Conservation (phyloP, 2,329 filamentous ascomycete genomes). For the Corinectria fuckeliana region DNA sequence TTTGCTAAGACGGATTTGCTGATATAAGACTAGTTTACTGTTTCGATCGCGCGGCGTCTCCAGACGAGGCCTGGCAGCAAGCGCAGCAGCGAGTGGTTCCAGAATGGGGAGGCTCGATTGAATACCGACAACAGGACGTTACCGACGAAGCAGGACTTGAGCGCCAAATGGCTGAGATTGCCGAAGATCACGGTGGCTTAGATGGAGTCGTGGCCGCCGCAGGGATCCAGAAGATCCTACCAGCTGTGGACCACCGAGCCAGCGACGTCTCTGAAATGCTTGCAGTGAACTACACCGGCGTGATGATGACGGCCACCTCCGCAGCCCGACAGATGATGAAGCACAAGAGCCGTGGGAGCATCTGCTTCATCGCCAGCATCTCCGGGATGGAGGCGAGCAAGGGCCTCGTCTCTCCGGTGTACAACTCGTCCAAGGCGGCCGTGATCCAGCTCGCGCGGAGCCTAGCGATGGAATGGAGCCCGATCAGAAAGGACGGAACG, state of each 20-base stretch:
- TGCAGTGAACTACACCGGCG: conserved; percentile 71
- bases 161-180: conserved; percentile 64
- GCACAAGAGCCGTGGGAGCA: conserved; percentile 59
- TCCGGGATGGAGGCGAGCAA: conserved; percentile 59
- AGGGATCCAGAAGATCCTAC: conserved; percentile 71
- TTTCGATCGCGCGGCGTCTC: conserved; percentile 58
- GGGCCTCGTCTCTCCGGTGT: conserved; percentile 70
- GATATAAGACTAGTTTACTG: conserved; percentile 56
- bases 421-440: conserved; percentile 71
- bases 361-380: conserved; percentile 65
- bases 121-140: conserved; percentile 73
- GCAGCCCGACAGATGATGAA: conserved; percentile 65
- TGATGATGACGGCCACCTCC: conserved; percentile 29
- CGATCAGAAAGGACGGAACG: conserved; percentile 43
- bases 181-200: conserved; percentile 63
- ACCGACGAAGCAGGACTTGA: conserved; percentile 66
- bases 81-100: conserved; percentile 67
- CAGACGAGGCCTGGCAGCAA: conserved; percentile 63
- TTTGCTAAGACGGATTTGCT: neutral
- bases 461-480: conserved; percentile 69
- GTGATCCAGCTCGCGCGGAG: conserved; percentile 68
- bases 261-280: conserved; percentile 66
- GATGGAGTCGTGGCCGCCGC: conserved; percentile 75
- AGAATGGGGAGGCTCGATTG: conserved; percentile 67
- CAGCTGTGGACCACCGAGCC: conserved; percentile 70